Base-by-base conservation (phyloP, 2,329 filamentous ascomycete genomes). In the Trichoderma cornu-damae region DNA sequence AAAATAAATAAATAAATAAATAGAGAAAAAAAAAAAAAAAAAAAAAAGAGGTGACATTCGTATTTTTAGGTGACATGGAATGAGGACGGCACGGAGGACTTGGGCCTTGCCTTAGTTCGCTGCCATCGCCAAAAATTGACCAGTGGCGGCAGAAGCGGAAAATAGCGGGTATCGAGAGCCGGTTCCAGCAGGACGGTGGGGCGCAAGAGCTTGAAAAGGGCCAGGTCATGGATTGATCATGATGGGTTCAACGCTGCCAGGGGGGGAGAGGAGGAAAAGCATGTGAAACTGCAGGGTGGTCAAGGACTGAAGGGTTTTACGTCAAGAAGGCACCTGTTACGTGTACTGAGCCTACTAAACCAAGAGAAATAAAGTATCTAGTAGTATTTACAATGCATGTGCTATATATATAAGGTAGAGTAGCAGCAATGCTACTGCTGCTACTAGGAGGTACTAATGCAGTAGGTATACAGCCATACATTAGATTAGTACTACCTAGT, bases 241-340 rank as follows among this genome's bases (percentile, higher is more conserved):
- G n/a, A n/a, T 42, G 24, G 37, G 16, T 28, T 55, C 9, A 53
- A 46, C n/a, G n/a, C n/a, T 47, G 34, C 16, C 44, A 47, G 14
- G n/a, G 34, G 44, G 16, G 46, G n/a, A 12, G 20, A 26, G 5
- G 6, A 2, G 3, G 20, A 57, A 59, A 59, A 57, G 53, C 58
- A 59, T 59, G 58, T 59, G 58, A 59, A 57, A 52, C 38, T 57
- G 58, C 24, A 49, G 34, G 16, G 22, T 50, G 34, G 14, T 32
- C 6, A 49, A 26, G 22, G 20, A 24, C 8, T 18, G 12, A 40
- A 22, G 4, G 4, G 24, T 30, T 46, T 14, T 51, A 24, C 35
- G 37, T 28, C 8, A 16, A 6, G 3, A 12, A 3, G 28, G 28
- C 9, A 9, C 28, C 9, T 30, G 28, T 30, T 30, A 9, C 6